Percentiles rank a stretch among this genome's conserved stretches.
phyloP scores from a whole-genome alignment of 345 rosid genomes.

The Eucalyptus polybractea region DNA sequence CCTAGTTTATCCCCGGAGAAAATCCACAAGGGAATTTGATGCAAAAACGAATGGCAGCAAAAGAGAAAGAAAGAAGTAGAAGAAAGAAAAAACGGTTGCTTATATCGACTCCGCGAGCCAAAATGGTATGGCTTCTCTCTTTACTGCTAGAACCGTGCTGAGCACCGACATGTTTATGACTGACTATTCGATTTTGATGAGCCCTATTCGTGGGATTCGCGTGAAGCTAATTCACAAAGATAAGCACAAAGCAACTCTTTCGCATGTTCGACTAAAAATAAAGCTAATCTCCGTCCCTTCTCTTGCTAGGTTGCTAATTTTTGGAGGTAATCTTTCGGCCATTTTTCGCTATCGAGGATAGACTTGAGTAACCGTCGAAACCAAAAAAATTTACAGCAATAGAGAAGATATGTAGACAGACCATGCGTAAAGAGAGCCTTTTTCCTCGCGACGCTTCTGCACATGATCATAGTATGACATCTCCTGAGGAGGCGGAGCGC shows the following conservation, averaged over 20 bases:
- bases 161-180: not conserved
- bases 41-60: not conserved
- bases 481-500: conserved; percentile 7
- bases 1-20: not conserved
- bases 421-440: conserved; percentile 35
- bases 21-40: not conserved
- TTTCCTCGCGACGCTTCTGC: conserved; percentile 27
- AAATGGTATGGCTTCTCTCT: not conserved
- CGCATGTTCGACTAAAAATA: not conserved
- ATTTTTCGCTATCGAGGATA: not conserved
- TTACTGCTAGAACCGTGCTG: not conserved
- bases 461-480: conserved; percentile 20
- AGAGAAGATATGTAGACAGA: not conserved
- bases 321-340: not conserved
- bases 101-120: not conserved
- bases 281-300: not conserved
- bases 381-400: not conserved
- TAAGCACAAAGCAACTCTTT: not conserved
- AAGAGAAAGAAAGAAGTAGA: not conserved
- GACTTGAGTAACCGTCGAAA: not conserved
- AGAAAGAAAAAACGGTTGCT: not conserved
- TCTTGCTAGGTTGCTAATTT: not conserved
- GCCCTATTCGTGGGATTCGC: not conserved
- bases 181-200: not conserved
- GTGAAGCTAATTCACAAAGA: not conserved